Percentiles rank a stretch among this genome's conserved stretches.
Conservation (phyloP, 2,329 filamentous ascomycete genomes). For the Stagonosporopsis chrysanthemi region DNA sequence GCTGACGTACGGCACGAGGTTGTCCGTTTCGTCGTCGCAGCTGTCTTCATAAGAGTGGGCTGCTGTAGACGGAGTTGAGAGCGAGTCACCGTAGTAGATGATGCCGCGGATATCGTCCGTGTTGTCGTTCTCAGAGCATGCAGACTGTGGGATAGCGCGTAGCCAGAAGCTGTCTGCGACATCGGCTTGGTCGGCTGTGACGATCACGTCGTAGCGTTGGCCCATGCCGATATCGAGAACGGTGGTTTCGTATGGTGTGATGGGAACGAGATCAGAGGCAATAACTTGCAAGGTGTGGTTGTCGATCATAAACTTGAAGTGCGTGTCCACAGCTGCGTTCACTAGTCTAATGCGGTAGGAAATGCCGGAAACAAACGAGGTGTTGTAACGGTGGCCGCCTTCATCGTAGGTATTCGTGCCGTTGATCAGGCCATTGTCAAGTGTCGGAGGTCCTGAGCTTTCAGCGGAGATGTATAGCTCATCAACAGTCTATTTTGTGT, state of each 20-base stretch:
- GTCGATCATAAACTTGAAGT: constrained; percentile 56
- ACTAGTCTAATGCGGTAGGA: constrained; percentile 54
- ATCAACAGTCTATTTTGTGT: constrained; percentile 40
- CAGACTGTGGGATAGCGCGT: constrained; percentile 50
- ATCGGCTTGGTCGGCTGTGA: constrained; percentile 43
- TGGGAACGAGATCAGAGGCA: constrained; percentile 53
- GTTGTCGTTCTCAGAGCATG: constrained; percentile 49
- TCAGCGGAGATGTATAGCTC: constrained; percentile 43
- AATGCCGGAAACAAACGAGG: constrained; percentile 49
- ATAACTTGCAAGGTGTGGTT: constrained; percentile 55
- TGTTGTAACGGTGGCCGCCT: constrained; percentile 45
- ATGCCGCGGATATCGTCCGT: constrained; percentile 47
- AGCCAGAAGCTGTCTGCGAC: constrained; percentile 47
- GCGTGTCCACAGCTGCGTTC: constrained; percentile 52
- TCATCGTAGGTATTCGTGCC: constrained; percentile 52
- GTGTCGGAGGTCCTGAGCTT: constrained; percentile 39
- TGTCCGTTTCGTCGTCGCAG: constrained; percentile 48
- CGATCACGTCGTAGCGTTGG: constrained; percentile 50
- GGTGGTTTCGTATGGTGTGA: constrained; percentile 51
- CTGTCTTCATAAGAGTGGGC: constrained; percentile 45
- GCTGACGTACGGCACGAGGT: constrained; percentile 36
- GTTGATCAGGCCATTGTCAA: constrained; percentile 56
- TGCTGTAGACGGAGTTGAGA: constrained; percentile 41
- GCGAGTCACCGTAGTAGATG: constrained; percentile 46
- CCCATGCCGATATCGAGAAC: constrained; percentile 52